Evolutionary conservation across 371 early-diverging fungal genomes (phyloP).

Genomic region (Syncephalastrum contaminatum): DNA sequence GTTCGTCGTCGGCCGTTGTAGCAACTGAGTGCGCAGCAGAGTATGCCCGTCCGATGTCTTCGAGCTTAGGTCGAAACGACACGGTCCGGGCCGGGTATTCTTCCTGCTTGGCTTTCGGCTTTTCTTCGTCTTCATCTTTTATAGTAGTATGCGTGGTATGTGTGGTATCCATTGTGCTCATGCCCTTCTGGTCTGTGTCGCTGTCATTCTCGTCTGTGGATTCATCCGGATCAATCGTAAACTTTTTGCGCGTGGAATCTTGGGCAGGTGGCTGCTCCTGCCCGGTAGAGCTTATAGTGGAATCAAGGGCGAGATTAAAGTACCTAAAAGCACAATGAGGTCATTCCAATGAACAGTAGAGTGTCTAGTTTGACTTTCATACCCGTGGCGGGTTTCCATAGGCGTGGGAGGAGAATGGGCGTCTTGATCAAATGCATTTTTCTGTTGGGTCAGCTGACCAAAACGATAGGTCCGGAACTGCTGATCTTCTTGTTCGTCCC

Average conservation of each 20-base stretch:
- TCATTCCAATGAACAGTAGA: neutral
- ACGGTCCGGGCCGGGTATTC: constrained; percentile 5
- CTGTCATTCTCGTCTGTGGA: constrained; percentile 2
- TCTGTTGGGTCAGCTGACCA: too few relatives aligned
- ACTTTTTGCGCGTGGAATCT: constrained; percentile 1
- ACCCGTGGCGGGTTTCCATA: constrained; percentile 13
- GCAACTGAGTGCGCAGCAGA: constrained; percentile 8
- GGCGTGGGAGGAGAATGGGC: constrained; percentile 9
- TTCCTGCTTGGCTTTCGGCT: neutral
- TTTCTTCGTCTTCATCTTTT: neutral
- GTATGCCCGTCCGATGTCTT: constrained; percentile 17
- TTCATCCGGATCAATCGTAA: constrained; percentile 8
- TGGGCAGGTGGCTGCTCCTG: neutral
- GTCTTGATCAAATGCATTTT: too few relatives aligned
- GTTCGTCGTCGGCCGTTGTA: constrained; percentile 10
- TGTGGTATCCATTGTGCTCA: neutral
- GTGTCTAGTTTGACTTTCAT: neutral
- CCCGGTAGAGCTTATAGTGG: neutral
- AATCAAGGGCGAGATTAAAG: constrained; percentile 9
- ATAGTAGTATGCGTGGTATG: neutral
- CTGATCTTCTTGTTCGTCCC: too few relatives aligned
- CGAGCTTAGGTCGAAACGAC: constrained; percentile 17
- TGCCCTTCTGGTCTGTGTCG: neutral
- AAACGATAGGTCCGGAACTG: too few relatives aligned
- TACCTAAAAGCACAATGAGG: constrained; percentile 4